Conservation (phyloP, 345 rosid genomes). For the Sonneratia caseolaris region DNA sequence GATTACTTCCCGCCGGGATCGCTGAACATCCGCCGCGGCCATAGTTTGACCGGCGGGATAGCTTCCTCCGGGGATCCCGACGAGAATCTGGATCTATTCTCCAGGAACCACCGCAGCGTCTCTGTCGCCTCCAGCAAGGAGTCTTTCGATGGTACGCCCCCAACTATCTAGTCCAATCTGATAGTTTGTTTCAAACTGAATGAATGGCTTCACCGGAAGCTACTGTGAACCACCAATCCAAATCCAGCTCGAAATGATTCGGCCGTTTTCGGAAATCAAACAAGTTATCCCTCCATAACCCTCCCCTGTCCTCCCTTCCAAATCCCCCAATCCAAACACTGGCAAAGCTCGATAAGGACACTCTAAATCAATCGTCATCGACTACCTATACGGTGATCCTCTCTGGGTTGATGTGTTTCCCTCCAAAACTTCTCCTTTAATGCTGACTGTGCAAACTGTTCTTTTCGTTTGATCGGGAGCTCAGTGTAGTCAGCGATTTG, state of each 20-base stretch:
- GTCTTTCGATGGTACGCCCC: slow-evolving; percentile 53
- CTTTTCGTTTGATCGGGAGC: slow-evolving; percentile 4
- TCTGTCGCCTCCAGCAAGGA: slow-evolving; percentile 70
- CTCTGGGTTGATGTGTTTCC: no score
- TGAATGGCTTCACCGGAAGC: no score
- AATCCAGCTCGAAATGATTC: no score
- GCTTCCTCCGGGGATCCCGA: slow-evolving; percentile 19
- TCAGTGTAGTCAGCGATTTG: slow-evolving; percentile 7
- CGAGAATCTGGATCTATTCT: slow-evolving; percentile 81
- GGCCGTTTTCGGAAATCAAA: no score
- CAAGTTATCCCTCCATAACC: no score
- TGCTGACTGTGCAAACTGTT: no score
- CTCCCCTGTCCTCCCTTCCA: no score
- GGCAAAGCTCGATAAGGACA: not conserved
- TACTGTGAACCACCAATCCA: no score
- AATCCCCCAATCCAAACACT: no score
- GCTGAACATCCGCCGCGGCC: slow-evolving; percentile 49
- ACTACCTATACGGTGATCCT: not conserved
- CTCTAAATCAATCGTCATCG: not conserved
- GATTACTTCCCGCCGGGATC: slow-evolving; percentile 46
- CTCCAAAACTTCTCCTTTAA: no score
- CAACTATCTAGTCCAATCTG: not conserved
- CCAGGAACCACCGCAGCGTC: slow-evolving; percentile 63
- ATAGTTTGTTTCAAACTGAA: not conserved
- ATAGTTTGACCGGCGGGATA: slow-evolving; percentile 25